Conservation (phyloP, 306 rosid species). For the Cucurbita argyrosperma region DNA sequence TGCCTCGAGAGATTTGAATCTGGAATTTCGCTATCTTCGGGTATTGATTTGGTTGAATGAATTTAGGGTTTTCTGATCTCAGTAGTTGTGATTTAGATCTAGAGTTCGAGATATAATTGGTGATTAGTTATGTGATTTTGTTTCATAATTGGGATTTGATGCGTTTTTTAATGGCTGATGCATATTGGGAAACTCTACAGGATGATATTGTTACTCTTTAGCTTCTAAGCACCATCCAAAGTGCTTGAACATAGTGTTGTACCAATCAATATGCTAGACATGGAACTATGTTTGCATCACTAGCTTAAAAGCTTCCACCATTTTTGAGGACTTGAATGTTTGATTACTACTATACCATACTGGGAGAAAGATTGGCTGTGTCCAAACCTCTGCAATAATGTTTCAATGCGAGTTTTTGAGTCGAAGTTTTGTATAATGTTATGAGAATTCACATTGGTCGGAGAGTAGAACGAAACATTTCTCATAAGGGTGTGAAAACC, state of each 20-base stretch:
- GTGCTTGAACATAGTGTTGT: background rate
- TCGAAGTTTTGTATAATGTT: conserved; percentile 37
- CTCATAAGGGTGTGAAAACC: no score
- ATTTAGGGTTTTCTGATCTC: background rate
- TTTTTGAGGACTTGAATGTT: conserved; percentile 43
- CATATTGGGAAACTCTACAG: conserved; percentile 51
- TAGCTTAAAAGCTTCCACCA: conserved; percentile 20
- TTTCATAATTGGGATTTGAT: conserved; percentile 53
- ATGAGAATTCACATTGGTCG: no score
- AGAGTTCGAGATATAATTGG: background rate
- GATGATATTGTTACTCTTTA: background rate
- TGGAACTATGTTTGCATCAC: background rate
- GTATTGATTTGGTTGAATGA: conserved; percentile 5
- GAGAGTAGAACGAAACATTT: no score
- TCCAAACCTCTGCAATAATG: conserved; percentile 45
- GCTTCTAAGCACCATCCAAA: background rate
- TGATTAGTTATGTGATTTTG: conserved; percentile 1
- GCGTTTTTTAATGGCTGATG: conserved; percentile 44
- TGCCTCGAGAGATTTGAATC: background rate
- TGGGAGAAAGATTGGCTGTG: conserved; percentile 51
- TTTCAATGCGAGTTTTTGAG: conserved; percentile 43
- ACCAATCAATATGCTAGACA: background rate
- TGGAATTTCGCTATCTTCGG: background rate
- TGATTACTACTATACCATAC: conserved; percentile 31
- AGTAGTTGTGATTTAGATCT: background rate